Conservation (phyloP, 352 stramenopile genomes). For the Pythium angustatum region DNA sequence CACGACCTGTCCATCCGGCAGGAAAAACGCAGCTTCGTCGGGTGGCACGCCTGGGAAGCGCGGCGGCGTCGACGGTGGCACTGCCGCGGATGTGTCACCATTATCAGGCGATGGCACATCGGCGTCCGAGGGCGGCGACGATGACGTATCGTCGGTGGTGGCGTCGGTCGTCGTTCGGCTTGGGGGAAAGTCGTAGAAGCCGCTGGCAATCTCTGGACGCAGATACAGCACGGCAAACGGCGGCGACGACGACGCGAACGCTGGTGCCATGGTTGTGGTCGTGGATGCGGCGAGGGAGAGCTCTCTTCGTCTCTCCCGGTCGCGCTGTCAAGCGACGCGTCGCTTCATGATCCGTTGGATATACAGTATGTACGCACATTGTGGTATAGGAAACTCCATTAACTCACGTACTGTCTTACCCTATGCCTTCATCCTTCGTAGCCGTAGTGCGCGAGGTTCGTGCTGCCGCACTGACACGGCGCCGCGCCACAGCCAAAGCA, state of each 20-base stretch:
- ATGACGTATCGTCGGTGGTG: too few species aligned
- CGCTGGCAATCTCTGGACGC: slow-evolving; percentile 63
- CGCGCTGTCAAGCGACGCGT: slow-evolving; percentile 16
- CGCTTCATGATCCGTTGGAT: slow-evolving; percentile 24
- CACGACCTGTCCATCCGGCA: slow-evolving; percentile 46
- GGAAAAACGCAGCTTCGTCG: slow-evolving; percentile 42
- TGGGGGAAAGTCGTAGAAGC: slow-evolving; percentile 44
- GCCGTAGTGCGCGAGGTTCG: not conserved
- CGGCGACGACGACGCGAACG: not conserved
- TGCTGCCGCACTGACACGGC: slow-evolving; percentile 43
- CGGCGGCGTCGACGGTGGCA: slow-evolving; percentile 4
- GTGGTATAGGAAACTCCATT: not conserved
- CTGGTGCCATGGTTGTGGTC: not conserved
- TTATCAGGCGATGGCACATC: too few species aligned
- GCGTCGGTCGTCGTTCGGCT: not conserved
- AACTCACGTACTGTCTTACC: not conserved
- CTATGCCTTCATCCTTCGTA: not conserved
- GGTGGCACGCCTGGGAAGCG: slow-evolving; percentile 38
- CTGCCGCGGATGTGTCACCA: not conserved
- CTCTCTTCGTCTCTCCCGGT: too few species aligned
- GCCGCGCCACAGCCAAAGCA: slow-evolving; percentile 45
- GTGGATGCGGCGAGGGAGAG: too few species aligned
- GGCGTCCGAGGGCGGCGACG: too few species aligned
- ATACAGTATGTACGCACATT: not conserved
- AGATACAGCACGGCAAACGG: slow-evolving; percentile 54